A percentile compares a stretch with the other conserved stretches of the same genome.
Conservation (phyloP, 352 stramenopile genomes). For the Globisporangium paroecandrum region DNA sequence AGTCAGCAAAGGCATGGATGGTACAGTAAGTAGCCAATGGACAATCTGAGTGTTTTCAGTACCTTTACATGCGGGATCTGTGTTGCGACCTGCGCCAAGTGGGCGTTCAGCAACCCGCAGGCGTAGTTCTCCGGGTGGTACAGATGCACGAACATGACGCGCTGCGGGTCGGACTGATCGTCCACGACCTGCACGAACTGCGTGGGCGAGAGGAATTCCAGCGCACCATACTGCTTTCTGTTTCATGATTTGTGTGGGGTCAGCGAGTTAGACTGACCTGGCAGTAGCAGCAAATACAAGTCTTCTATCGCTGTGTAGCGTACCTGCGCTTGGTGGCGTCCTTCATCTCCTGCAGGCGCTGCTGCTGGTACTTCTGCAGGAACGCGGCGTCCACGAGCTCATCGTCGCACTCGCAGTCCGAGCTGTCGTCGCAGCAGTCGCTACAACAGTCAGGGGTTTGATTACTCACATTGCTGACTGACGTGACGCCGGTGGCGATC, state of each 20-base stretch:
- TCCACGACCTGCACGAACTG: conserved; percentile 56
- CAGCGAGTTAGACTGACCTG: too few relatives aligned
- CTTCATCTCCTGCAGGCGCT: conserved; percentile 70
- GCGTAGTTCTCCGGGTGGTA: conserved; percentile 71
- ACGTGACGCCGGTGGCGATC: conserved; percentile 53
- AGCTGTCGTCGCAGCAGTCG: conserved; percentile 18
- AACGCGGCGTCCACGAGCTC: conserved; percentile 56
- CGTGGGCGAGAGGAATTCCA: conserved; percentile 54
- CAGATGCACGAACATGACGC: conserved; percentile 52
- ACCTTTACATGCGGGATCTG: conserved; percentile 68
- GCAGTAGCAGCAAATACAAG: too few relatives aligned
- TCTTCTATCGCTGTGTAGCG: neutral
- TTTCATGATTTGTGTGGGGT: too few relatives aligned
- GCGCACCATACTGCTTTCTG: conserved; percentile 44
- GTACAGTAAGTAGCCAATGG: neutral
- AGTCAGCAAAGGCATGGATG: neutral
- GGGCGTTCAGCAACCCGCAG: conserved; percentile 66
- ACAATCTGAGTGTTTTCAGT: neutral
- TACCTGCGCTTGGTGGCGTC: conserved; percentile 26
- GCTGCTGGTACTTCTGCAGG: conserved; percentile 54
- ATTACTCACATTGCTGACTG: conserved; percentile 9
- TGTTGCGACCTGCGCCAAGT: conserved; percentile 50
- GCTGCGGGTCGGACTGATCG: conserved; percentile 14
- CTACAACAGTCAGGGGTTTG: conserved; percentile 3
- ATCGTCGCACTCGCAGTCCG: conserved; percentile 37